A percentile compares a stretch with the other conserved stretches of the same genome.
Conservation (phyloP, 2,329 filamentous ascomycete genomes). For the Cyphellophora attinorum region DNA sequence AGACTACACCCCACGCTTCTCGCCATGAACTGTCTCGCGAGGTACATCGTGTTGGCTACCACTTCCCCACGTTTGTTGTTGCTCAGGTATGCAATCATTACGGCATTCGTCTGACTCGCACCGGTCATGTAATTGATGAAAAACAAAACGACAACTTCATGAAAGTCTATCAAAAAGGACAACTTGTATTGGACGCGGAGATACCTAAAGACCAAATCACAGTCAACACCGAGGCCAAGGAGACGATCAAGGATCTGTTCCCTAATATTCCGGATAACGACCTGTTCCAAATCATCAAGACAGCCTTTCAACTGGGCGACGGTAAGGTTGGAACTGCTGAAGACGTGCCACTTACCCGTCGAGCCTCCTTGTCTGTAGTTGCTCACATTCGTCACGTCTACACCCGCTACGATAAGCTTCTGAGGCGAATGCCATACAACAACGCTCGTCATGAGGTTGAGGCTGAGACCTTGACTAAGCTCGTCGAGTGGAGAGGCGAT, state of each 20-base stretch:
- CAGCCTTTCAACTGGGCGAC: conserved; percentile 51
- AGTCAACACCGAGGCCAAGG: conserved; percentile 47
- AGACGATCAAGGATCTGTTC: conserved; percentile 52
- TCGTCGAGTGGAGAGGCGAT: conserved; percentile 56
- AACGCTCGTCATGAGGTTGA: conserved; percentile 48
- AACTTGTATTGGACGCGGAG: conserved; percentile 11
- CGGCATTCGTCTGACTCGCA: conserved; percentile 34
- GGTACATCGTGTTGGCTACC: conserved; percentile 52
- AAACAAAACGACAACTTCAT: conserved; percentile 15
- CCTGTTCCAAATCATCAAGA: conserved; percentile 47
- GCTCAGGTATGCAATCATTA: conserved; percentile 44
- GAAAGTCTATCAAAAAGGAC: conserved; percentile 14
- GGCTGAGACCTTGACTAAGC: conserved; percentile 43
- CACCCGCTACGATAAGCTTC: conserved; percentile 52
- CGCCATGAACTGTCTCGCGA: conserved; percentile 49
- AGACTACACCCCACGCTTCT: conserved; percentile 41
- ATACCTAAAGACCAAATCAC: conserved; percentile 26
- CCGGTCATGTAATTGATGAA: conserved; percentile 34
- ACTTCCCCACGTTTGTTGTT: conserved; percentile 53
- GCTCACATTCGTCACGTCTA: conserved; percentile 54
- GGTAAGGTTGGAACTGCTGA: conserved; percentile 48
- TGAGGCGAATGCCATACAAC: conserved; percentile 43
- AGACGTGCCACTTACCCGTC: conserved; percentile 44
- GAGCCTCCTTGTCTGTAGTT: conserved; percentile 52
- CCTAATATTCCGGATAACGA: conserved; percentile 53